A percentile compares a stretch with the other conserved stretches of the same genome.
Evolutionary conservation across 2,329 filamentous ascomycete genomes (phyloP).

Genomic region (Talaromyces sp.): DNA sequence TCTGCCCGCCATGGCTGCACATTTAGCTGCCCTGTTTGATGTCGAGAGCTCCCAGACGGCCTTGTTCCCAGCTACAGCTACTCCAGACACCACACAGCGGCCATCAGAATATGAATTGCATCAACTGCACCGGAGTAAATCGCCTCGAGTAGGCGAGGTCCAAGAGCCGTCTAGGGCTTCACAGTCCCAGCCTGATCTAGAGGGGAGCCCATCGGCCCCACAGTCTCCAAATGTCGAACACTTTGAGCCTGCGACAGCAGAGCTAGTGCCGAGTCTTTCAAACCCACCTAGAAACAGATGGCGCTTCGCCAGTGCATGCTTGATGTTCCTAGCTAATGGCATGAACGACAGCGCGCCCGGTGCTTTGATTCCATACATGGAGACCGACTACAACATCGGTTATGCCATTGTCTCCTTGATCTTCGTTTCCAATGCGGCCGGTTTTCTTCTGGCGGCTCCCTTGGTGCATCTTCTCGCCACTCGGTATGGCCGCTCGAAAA

Average conservation of each 20-base stretch:
- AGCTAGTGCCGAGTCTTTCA: slow-evolving; percentile 21
- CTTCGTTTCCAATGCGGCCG: slow-evolving; percentile 72
- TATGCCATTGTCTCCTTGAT: slow-evolving; percentile 77
- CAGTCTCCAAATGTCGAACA: slow-evolving; percentile 12
- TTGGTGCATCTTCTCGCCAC: slow-evolving; percentile 61
- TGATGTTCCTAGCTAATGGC: slow-evolving; percentile 65
- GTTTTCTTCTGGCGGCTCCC: slow-evolving; percentile 70
- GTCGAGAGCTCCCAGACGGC: slow-evolving; percentile 35
- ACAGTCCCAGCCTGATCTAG: slow-evolving; percentile 20
- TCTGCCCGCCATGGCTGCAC: slow-evolving; percentile 8
- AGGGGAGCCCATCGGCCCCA: slow-evolving; percentile 13
- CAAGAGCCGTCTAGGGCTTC: slow-evolving; percentile 1
- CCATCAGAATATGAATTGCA: slow-evolving; percentile 20
- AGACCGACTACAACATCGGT: slow-evolving; percentile 68
- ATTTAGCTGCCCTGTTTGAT: slow-evolving; percentile 38
- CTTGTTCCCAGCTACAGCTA: slow-evolving; percentile 34
- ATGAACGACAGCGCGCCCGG: slow-evolving; percentile 72
- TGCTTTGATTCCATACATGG: slow-evolving; percentile 76
- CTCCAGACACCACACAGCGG: slow-evolving; percentile 24
- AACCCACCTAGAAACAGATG: slow-evolving; percentile 61
- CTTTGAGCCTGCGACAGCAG: slow-evolving; percentile 9
- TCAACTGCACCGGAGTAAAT: slow-evolving; percentile 12
- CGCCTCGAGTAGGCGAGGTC: slow-evolving; percentile 7
- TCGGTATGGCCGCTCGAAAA: slow-evolving; percentile 61
- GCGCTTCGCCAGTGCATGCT: slow-evolving; percentile 59